Base-by-base conservation (phyloP, 192 early-diverging fungal genomes). In the Coemansia sp. region DNA sequence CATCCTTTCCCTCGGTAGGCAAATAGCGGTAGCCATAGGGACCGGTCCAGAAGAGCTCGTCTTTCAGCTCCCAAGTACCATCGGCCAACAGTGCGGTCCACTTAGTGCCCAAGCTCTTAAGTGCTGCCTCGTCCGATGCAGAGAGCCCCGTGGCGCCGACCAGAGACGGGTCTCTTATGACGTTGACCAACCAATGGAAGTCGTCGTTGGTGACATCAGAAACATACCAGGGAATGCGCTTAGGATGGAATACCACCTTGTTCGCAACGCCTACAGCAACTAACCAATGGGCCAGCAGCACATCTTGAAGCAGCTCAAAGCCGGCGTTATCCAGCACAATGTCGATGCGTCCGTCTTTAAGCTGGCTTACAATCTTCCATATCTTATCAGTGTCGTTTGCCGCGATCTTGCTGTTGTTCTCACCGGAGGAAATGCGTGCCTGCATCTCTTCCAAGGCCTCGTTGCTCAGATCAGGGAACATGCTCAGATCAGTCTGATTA, bases 221-320 rank as follows among this genome's bases (percentile, higher is more conserved):
- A 24, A 98, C 97, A 65, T 95, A 98, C 97, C 97, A 98, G 23
- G 95, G 95, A 58, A 94, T 87, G 17, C 78, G 71, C 72, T 98
- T 98, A 61, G 86, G 81, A 68, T 97, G 92, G 71, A 97, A 93
- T 21, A 90, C 84, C 14, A 97, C 74, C 25, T 83, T 71, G 6
- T 62, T 69, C 0, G 92, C 93, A 27, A 85, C 76, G 14, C 87
- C 86, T 1, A 87, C 75, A 22, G 86, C 84, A 36, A 94, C 76
- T 25, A 98, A 84, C 80, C 86, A 93, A 60, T 97, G 89, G 11
- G 94, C 93, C 62, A 98, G 84, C 8, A 92, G 76, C 51, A 98
- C 76, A 69, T 98, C 96, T 19, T 88, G 89, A 53, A 88, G 93
- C 46, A 96, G 82, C 80, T 98, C 96, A 68, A 97, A 95, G 6